A percentile compares a stretch with the other conserved stretches of the same genome.
These are phyloP conservation scores for Fusarium zealandicum DNA, from an alignment of 2,329 filamentous ascomycete species.

Conservation along the genomic window DNA sequence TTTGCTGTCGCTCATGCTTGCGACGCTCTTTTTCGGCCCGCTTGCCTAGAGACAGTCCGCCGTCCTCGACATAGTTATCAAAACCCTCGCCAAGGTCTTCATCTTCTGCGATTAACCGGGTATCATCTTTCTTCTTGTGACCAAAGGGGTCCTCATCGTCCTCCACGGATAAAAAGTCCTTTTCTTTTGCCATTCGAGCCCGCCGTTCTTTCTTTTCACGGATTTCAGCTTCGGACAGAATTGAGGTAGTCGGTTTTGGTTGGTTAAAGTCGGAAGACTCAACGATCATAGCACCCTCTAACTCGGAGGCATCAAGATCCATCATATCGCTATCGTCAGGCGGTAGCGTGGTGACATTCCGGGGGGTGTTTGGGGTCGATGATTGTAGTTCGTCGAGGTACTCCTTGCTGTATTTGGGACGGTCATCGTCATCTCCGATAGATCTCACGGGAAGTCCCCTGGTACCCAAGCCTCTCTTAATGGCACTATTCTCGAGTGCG, in stretches of 20 bases:
- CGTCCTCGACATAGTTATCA: slow-evolving; percentile 89
- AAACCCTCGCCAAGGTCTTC: slow-evolving; percentile 94
- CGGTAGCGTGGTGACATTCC: slow-evolving; percentile 59
- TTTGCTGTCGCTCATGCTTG: slow-evolving; percentile 73
- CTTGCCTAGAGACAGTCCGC: slow-evolving; percentile 76
- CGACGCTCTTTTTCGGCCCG: slow-evolving; percentile 79
- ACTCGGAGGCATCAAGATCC: slow-evolving; percentile 65
- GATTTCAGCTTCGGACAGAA: slow-evolving; percentile 86
- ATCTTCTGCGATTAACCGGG: slow-evolving; percentile 81
- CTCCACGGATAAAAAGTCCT: slow-evolving; percentile 72
- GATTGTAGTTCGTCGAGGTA: slow-evolving; percentile 85
- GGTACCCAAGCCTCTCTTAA: slow-evolving; percentile 58
- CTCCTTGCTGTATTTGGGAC: slow-evolving; percentile 85
- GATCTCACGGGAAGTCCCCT: slow-evolving; percentile 63
- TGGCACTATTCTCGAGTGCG: slow-evolving; percentile 71
- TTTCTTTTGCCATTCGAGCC: slow-evolving; percentile 75
- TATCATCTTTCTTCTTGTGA: slow-evolving; percentile 69
- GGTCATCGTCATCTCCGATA: slow-evolving; percentile 67
- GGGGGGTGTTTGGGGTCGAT: slow-evolving; percentile 84
- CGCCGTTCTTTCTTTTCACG: slow-evolving; percentile 89
- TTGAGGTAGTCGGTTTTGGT: slow-evolving; percentile 54
- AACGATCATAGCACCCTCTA: slow-evolving; percentile 71
- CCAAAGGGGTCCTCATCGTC: slow-evolving; percentile 58
- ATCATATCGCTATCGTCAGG: slow-evolving; percentile 59
- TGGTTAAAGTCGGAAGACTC: slow-evolving; percentile 49